A percentile compares a stretch with the other conserved stretches of the same genome.
These are phyloP conservation scores for Trichoderma harzianum DNA, from an alignment of 2,329 filamentous ascomycete species.

Conservation along the genomic window DNA sequence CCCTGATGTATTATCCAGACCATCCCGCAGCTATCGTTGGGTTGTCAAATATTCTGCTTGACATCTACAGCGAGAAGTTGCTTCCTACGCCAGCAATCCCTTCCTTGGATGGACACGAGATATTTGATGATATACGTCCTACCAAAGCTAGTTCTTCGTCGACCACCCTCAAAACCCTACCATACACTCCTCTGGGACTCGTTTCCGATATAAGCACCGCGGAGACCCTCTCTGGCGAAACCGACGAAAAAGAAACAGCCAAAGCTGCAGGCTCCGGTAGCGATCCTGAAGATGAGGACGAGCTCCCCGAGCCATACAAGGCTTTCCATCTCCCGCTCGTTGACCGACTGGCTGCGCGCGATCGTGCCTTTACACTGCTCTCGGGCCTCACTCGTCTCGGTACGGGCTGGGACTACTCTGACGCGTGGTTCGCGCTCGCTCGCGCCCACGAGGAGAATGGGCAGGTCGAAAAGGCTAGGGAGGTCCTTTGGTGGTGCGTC, in stretches of 20 bases:
- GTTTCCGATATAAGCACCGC: constrained; percentile 28
- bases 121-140: constrained; percentile 5
- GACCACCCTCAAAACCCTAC: constrained; percentile 30
- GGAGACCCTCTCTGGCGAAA: constrained; percentile 21
- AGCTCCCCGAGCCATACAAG: constrained; percentile 52
- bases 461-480: constrained; percentile 82
- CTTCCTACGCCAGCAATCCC: constrained; percentile 56
- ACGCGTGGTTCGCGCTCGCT: constrained; percentile 89
- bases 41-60: constrained; percentile 79
- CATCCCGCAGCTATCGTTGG: constrained; percentile 78
- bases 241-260: constrained; percentile 20
- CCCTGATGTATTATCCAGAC: constrained; percentile 73
- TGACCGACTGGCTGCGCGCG: constrained; percentile 83
- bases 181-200: constrained; percentile 47
- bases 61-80: constrained; percentile 71
- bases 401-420: constrained; percentile 82
- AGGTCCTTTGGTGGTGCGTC: constrained; percentile 96
- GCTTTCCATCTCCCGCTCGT: constrained; percentile 64
- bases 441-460: constrained; percentile 84
- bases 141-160: not conserved
- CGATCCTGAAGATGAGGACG: constrained; percentile 32
- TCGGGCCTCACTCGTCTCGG: constrained; percentile 82
- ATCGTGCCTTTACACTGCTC: constrained; percentile 81
- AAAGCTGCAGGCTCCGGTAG: not conserved
- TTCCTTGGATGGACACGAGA: constrained; percentile 31